phyloP scores from a whole-genome alignment of 306 rosid species.

The Delonix regia region DNA sequence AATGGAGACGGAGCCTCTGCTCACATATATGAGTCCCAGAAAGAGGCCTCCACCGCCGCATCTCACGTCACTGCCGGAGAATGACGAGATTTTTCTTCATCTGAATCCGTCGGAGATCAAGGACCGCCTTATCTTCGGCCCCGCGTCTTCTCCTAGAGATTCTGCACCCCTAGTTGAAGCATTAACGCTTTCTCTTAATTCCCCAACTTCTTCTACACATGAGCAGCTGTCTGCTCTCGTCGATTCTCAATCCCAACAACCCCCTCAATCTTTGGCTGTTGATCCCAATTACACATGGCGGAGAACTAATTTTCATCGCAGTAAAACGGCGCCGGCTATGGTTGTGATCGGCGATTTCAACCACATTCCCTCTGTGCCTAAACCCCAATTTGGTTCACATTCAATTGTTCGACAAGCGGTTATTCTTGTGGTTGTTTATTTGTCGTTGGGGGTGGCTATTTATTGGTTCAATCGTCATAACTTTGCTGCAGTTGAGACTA shows the following conservation, averaged over 20 bases:
- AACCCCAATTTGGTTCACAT: constrained; percentile 60
- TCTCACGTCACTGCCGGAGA: constrained; percentile 64
- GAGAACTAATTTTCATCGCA: constrained; percentile 74
- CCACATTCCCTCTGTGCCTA: constrained; percentile 36
- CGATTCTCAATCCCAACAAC: constrained; percentile 39
- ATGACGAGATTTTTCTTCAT: constrained; percentile 62
- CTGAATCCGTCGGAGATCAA: constrained; percentile 69
- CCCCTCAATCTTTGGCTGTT: constrained; percentile 49
- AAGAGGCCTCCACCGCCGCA: constrained; percentile 22
- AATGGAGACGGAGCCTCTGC: constrained; percentile 92
- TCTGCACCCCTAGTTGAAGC: constrained; percentile 67
- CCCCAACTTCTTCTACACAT: constrained; percentile 54
- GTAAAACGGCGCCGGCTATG: constrained; percentile 95
- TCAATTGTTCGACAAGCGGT: constrained; percentile 67
- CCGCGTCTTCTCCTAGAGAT: constrained; percentile 54
- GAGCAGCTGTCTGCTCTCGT: constrained; percentile 35
- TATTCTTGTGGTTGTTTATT: constrained; percentile 67
- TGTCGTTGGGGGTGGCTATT: constrained; percentile 73
- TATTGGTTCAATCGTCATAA: constrained; percentile 70
- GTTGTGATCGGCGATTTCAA: constrained; percentile 63
- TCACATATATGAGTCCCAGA: constrained; percentile 65
- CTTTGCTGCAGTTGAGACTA: constrained; percentile 65
- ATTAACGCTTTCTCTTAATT: constrained; percentile 51
- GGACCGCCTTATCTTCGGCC: constrained; percentile 84
- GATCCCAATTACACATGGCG: constrained; percentile 64